Percentiles rank a stretch among this genome's conserved stretches.
Evolutionary conservation across 139 green algal species (phyloP).

Genomic region (Micractinium conductrix): DNA sequence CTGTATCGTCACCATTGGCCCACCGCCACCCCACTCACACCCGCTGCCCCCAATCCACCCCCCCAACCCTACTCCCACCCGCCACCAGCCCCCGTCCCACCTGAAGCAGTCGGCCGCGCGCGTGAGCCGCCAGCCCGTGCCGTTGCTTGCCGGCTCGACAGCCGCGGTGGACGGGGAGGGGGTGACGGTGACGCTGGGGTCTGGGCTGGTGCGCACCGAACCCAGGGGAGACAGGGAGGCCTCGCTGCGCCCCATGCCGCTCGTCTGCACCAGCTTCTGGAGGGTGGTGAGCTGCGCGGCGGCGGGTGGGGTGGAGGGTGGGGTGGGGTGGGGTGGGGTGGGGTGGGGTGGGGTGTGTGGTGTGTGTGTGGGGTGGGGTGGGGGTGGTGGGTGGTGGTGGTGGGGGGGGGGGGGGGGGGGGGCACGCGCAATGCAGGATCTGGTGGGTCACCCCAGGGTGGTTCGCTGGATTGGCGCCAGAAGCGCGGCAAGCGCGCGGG

Average conservation of each 20-base stretch:
- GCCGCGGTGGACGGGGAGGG: background rate
- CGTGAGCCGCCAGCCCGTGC: background rate
- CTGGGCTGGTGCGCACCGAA: slow-evolving; percentile 8
- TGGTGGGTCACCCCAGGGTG: no score
- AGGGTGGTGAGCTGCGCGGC: slow-evolving; percentile 10
- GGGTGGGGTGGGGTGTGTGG: background rate
- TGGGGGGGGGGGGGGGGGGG: background rate
- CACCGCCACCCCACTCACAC: no score
- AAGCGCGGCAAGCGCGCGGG: no score
- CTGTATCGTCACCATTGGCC: no score
- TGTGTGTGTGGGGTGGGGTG: no score
- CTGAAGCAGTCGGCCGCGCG: slow-evolving; percentile 39
- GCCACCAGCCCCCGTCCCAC: background rate
- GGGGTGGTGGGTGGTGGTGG: no score
- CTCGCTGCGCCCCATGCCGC: background rate
- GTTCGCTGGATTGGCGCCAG: no score
- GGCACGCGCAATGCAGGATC: background rate
- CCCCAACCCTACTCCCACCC: no score
- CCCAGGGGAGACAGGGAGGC: background rate
- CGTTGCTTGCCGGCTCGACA: background rate
- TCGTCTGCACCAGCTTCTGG: slow-evolving; percentile 52
- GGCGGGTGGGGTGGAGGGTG: background rate
- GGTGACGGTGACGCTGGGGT: background rate
- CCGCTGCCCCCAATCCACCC: no score
- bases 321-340: no score